Percentiles rank a stretch among this genome's conserved stretches.
Conservation (phyloP, 2,329 filamentous ascomycete genomes). For the Diaporthe amygdali region DNA sequence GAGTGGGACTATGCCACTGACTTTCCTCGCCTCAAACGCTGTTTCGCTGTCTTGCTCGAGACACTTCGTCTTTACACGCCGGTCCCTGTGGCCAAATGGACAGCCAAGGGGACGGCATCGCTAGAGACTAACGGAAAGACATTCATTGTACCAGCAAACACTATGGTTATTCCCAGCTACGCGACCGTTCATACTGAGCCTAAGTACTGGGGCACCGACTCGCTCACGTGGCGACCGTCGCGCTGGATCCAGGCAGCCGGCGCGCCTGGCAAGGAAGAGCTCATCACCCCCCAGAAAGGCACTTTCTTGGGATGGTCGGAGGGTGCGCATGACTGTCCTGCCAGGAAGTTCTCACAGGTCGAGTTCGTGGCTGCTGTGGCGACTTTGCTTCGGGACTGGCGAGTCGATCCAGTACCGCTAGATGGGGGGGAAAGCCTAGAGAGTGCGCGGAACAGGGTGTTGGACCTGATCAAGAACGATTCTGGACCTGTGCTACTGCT, state of each 20-base stretch:
- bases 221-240: constrained; percentile 31
- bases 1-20: constrained; percentile 39
- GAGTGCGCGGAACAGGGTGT: constrained; percentile 26
- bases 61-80: constrained; percentile 47
- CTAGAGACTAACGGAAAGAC: constrained; percentile 27
- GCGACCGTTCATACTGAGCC: constrained; percentile 32
- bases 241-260: constrained; percentile 30
- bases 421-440: constrained; percentile 27
- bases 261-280: constrained; percentile 5
- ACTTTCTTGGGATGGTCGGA: constrained; percentile 36
- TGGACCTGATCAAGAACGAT: constrained; percentile 30
- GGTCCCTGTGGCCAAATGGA: constrained; percentile 26
- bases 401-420: constrained; percentile 28
- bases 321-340: constrained; percentile 35
- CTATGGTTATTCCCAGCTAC: constrained; percentile 29
- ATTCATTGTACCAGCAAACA: constrained; percentile 28
- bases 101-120: background rate
- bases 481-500: constrained; percentile 30
- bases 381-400: constrained; percentile 31
- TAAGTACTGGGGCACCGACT: constrained; percentile 32
- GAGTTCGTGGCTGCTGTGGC: constrained; percentile 38
- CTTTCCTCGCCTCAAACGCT: constrained; percentile 47
- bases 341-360: constrained; percentile 39
- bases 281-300: constrained; percentile 22
- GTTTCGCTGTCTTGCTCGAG: constrained; percentile 46